These are phyloP conservation scores for Phytophthora melonis DNA, from an alignment of 352 stramenopile species.

Conservation along the genomic window DNA sequence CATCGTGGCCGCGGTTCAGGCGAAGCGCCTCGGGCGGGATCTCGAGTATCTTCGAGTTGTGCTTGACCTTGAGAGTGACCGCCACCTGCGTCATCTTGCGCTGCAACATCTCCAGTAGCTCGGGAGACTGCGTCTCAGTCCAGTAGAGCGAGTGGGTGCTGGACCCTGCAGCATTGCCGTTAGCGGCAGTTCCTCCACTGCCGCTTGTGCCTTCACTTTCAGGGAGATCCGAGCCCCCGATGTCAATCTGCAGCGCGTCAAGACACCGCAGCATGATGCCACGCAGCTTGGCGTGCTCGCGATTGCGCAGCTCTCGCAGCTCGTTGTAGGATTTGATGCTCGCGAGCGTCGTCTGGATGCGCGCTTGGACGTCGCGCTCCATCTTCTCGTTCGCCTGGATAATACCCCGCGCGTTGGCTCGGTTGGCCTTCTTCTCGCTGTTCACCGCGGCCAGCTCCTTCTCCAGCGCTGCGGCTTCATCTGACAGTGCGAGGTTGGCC, in stretches of 20 bases:
- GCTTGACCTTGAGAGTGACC: constrained; percentile 66
- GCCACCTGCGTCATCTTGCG: constrained; percentile 76
- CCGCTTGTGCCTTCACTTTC: background rate
- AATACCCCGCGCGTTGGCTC: constrained; percentile 45
- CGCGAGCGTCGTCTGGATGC: constrained; percentile 28
- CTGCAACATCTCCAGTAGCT: constrained; percentile 65
- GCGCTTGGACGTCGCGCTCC: constrained; percentile 50
- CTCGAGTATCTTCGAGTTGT: constrained; percentile 41
- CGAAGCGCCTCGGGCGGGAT: constrained; percentile 35
- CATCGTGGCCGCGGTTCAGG: constrained; percentile 26
- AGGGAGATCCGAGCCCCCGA: constrained; percentile 15
- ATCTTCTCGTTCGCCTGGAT: constrained; percentile 42
- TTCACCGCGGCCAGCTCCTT: constrained; percentile 40
- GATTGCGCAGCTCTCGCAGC: constrained; percentile 58
- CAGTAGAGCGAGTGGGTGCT: constrained; percentile 42
- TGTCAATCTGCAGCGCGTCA: constrained; percentile 58
- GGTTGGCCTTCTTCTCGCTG: constrained; percentile 42
- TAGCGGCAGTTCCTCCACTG: background rate
- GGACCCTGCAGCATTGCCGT: background rate
- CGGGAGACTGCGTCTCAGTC: constrained; percentile 57
- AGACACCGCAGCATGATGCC: constrained; percentile 70
- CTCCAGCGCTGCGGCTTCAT: constrained; percentile 55
- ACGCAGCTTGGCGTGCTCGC: constrained; percentile 54
- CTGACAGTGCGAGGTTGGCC: constrained; percentile 55
- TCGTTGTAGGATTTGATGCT: constrained; percentile 63